Evolutionary conservation across 176 grass and related monocot species (phyloP).

Genomic region (Poa annua): DNA sequence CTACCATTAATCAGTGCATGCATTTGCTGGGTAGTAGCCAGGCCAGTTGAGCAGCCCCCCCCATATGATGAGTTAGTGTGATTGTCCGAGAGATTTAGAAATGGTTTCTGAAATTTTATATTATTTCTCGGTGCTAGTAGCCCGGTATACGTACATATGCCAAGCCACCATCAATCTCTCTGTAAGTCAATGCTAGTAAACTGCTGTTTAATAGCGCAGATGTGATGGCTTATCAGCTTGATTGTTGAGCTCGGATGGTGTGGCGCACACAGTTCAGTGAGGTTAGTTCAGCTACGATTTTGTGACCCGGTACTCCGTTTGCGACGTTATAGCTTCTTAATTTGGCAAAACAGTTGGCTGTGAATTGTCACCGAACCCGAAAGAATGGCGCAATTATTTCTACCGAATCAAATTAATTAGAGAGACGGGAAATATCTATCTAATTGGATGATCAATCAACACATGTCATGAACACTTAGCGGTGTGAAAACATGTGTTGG

Average conservation of each 20-base stretch:
- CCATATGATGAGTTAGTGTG: neutral
- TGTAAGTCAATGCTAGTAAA: constrained; percentile 21
- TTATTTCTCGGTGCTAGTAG: neutral
- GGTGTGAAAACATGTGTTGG: neutral
- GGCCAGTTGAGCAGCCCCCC: neutral
- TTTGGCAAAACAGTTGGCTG: neutral
- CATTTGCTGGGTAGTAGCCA: neutral
- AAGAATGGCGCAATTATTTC: neutral
- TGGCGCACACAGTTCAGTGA: neutral
- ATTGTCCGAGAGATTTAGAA: constrained; percentile 3
- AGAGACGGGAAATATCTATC: neutral
- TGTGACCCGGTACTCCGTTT: neutral
- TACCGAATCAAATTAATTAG: neutral
- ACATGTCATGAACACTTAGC: neutral
- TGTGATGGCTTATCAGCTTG: constrained; percentile 21
- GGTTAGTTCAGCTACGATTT: neutral
- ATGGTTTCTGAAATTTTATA: neutral
- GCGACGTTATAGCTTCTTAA: neutral
- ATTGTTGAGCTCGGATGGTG: neutral
- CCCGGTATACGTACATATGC: neutral
- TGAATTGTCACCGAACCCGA: neutral
- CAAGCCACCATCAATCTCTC: constrained; percentile 13
- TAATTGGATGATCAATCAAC: too few species aligned
- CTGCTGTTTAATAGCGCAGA: neutral
- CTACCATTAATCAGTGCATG: constrained; percentile 26